Evolutionary conservation across 2,329 filamentous ascomycete genomes (phyloP).

Genomic region (Cladosporium halotolerans): DNA sequence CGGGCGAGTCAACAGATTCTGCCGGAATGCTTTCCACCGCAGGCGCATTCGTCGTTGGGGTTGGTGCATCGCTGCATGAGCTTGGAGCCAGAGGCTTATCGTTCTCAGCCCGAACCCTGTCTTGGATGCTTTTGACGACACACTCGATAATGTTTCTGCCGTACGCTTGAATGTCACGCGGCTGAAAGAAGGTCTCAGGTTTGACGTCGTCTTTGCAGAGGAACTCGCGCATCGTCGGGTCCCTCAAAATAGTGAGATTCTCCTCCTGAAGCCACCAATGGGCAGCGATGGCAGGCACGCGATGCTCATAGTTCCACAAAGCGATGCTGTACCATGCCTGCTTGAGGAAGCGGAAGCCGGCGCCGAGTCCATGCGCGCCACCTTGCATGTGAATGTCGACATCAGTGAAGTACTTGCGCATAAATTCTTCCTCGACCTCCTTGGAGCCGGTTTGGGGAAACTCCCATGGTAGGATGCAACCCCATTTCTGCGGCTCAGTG

Average conservation of each 20-base stretch:
- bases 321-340: constrained; percentile 29
- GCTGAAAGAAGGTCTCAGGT: constrained; percentile 21
- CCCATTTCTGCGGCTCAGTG: constrained; percentile 22
- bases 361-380: constrained; percentile 15
- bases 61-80: neutral
- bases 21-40: no score
- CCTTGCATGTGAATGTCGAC: constrained; percentile 26
- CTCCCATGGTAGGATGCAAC: constrained; percentile 26
- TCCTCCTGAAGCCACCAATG: constrained; percentile 19
- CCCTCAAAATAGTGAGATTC: constrained; percentile 18
- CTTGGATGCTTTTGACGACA: constrained; percentile 15
- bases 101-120: neutral
- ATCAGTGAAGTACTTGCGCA: constrained; percentile 23
- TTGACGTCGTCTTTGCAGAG: constrained; percentile 17
- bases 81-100: neutral
- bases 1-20: no score
- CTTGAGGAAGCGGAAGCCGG: constrained; percentile 30
- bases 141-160: constrained; percentile 14
- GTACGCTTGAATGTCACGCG: constrained; percentile 11
- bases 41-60: neutral
- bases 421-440: constrained; percentile 27
- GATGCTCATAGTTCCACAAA: constrained; percentile 24
- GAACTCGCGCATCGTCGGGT: constrained; percentile 16
- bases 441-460: constrained; percentile 25
- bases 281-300: constrained; percentile 21